Base-by-base conservation (phyloP, 1,284 basidiomycete genomes). In the Ustilago curta region DNA sequence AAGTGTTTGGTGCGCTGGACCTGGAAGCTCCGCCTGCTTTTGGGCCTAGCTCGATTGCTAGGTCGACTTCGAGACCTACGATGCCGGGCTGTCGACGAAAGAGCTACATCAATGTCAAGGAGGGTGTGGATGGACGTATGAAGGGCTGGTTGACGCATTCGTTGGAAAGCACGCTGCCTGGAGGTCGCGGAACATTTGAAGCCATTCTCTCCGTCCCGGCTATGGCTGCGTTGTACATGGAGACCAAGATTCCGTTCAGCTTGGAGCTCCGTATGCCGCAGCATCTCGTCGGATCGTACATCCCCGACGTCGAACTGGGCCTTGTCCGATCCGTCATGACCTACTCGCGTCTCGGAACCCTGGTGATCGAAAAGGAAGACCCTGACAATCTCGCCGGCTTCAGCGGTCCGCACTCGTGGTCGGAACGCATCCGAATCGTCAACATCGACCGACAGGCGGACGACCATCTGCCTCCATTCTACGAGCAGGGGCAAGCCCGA, bases 51-150 rank as follows among this genome's bases (percentile, higher is more conserved):
- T 21, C 53, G 4, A 35, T 56, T 14, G 52, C 55, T 19, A 66
- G 62, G 7, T 60, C 61, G n/a, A 35, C 58, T 19, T 48, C 66
- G 6, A 57, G 66, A 25, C 71, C 62, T 0, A 42, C 48, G 14
- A 48, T 61, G 4, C 31, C 73, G 7, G 51, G 59, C 7, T 48
- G 21, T 25, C 62, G 60, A 47, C 72, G 72, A 48, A 70, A 67
- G 57, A 71, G 69, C 59, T 71, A 64, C 54, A 70, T 76, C 65
- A 76, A 71, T n/a, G 69, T 76, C 61, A 71, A 71, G 39, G 69
- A 71, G 40, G 69, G 73, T 27, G 59, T 76, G n/a, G 73, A 76
- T 52, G 73, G 73, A 3, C 69, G 73, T 21, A 61, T 76, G 61
- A 76, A 71, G 43, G 73, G 73, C 39, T 76, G 73, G 73, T 53